Evolutionary conservation across 495 filamentous ascomycete genomes (phyloP), one percentile per base, ranked within the genome.

Genomic region (Jackrogersella multiformis): DNA sequence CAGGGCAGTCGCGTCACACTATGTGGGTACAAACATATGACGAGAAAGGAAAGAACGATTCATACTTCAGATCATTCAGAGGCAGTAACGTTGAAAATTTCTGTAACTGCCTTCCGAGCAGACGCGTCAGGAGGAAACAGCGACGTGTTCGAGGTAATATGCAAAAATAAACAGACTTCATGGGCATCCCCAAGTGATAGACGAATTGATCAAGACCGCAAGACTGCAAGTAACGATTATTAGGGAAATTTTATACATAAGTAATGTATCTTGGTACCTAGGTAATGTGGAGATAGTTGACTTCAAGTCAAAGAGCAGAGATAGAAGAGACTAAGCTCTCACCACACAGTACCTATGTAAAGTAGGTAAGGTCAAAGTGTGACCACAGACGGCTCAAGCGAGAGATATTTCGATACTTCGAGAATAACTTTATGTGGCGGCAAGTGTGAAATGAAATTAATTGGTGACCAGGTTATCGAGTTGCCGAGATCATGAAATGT

Each of bases 401-500:
- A 5, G 5, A 10, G 15, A 21, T 20, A 18, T 23, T 9, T 64
- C n/a, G 35, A 62, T 44, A 45, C 48, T 41, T 30, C 39, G 21
- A 66, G 21, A 10, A 15, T 9, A 9, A 2, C 24, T 38, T 30
- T 8, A 55, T 8, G 10, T 42, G 46, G 20, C 21, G 26, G 34
- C 28, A 20, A 39, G 9, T 24, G 5, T 36, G 18, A 55, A 52
- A 59, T 23, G 21, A 49, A 51, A 61, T 61, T 61, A 60, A 56
- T 64, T 52, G 66, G 61, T 48, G 66, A 44, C n/a, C 51, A 56
- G 46, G 39, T 28, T 53, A 49, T 62, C 61, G 42, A 70, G 67
- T 70, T 70, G 56, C 67, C 67, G 44, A 46, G 56, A 61, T 52
- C n/a, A n/a, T n/a, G n/a, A n/a, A n/a, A n/a, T 13, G 30, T 24